Base-by-base conservation (phyloP, 345 rosid genomes). In the Noccaea caerulescens region DNA sequence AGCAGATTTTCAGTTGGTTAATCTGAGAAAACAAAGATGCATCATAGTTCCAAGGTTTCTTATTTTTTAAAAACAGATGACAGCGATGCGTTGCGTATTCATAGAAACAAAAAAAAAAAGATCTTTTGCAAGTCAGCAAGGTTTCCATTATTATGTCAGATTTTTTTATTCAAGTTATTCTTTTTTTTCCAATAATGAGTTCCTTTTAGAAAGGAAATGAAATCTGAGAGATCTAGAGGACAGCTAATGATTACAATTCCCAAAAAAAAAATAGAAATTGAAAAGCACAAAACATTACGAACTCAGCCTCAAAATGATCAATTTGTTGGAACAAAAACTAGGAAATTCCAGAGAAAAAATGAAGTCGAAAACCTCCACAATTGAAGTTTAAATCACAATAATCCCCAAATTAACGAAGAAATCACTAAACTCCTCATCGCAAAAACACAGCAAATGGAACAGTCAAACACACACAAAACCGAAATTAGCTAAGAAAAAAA, bases 191-290 rank as follows among this genome's bases (percentile, higher is more conserved):
- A 45, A 44, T 52, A 11, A 50, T 33, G 41, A 54, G n/a, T 34
- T 56, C 49, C 56, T 55, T 57, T 34, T 8, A 11, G 5, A 67
- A 41, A 46, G 25, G n/a, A 34, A 68, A 63, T 23, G 50, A 59
- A 74, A 74, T 59, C 49, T 51, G 63, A 74, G 73, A 68, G 73
- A 68, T 75, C 78, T 75, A 58, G 6, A 16, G 4, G 16, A 14
- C 13, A 64, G 44, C 23, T 44, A 43, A 66, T 27, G 16, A 73
- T 73, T 42, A 56, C 16, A 41, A 27, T 2, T 0, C 32, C 38
- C 11, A 46, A n/a, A 5, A 2, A 0, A 51, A 47, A 7, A 10
- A 50, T 3, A 1, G 14, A 55, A n/a, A 8, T 13, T 3, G 18
- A 34, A 33, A 55, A 56, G 12, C 23, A 33, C 20, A 42, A 56